Evolutionary conservation across 2,329 filamentous ascomycete species (phyloP), one percentile per base, ranked within the genome.

Genomic region (Sphaceloma murrayae): DNA sequence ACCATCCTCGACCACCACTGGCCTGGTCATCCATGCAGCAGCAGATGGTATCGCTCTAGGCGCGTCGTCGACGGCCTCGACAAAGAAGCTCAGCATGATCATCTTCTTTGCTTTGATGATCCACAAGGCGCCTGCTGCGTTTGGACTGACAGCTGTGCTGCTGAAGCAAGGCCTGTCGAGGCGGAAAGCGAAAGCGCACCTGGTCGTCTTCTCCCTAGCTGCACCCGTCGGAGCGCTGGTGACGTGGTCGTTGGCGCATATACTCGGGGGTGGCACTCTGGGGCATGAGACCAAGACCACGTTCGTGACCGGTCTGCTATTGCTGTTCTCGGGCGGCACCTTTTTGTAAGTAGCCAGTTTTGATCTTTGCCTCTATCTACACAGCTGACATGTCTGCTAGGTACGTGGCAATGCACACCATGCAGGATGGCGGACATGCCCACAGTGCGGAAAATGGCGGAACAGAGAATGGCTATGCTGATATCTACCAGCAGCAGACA

Each of bases 401-500:
- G 54, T 94, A 96, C 58, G 91, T 98, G 32, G 91, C 91, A 1
- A 95, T 96, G 88, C 91, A 98, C 59, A 87, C 88, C 1, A 94
- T 96, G 86, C 85, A 93, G 59, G 88, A 94, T 56, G 76, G 80
- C 16, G 52, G 52, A 14, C 54, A 58, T 5, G 34, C 51, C 34
- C 53, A 61, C 40, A 55, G 57, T 22, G 57, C 49, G 72, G 77
- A 42, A 77, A 76, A 56, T 55, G 67, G 5, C 32, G 53, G 52
- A 9, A 39, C 39, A 16, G 47, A 45, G 16, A 75, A 80, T 14
- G 64, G 64, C 2, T 62, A 59, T 36, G 55, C 60, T 36, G 48
- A 51, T 30, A 45, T 44, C 2, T 50, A 48, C 11, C 46, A 47
- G 36, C 30, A 48, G 9, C 43, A 31, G 14, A n/a, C 46, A 13